These are phyloP conservation scores for Penicillium pancosmium DNA, from an alignment of 495 filamentous ascomycete genomes.

Conservation along the genomic window DNA sequence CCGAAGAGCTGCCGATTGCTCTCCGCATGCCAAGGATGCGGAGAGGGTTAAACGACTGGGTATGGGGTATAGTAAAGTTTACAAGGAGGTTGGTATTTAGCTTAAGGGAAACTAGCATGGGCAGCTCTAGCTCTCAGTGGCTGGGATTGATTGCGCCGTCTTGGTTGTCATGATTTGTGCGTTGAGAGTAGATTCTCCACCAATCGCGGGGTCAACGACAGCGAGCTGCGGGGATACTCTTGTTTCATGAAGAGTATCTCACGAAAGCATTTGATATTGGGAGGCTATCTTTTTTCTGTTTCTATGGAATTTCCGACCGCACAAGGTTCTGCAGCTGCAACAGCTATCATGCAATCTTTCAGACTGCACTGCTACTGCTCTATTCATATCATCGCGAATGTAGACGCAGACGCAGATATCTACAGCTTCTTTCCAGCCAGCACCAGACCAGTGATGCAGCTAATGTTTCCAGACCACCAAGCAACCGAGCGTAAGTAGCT, in stretches of 20 bases:
- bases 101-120: neutral
- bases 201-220: constrained; percentile 16
- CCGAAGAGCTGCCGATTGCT: neutral
- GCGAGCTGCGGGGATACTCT: neutral
- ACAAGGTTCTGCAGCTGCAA: too few relatives aligned
- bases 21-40: constrained; percentile 6
- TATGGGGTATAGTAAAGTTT: neutral
- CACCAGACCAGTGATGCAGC: constrained; percentile 38
- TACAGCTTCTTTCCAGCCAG: constrained; percentile 33
- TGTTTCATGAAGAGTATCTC: neutral
- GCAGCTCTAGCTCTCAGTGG: neutral
- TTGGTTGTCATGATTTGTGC: constrained; percentile 17
- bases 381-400: neutral
- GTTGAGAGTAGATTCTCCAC: constrained; percentile 17
- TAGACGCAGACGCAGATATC: neutral
- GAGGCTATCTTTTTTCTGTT: too few relatives aligned
- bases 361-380: too few relatives aligned
- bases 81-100: neutral
- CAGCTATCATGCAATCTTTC: too few relatives aligned
- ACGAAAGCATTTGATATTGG: too few relatives aligned
- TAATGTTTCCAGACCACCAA: constrained; percentile 53
- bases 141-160: constrained; percentile 20
- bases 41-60: neutral
- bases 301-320: too few relatives aligned
- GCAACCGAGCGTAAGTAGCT: constrained; percentile 44